Evolutionary conservation across 208 protist genomes (phyloP), one percentile per base, ranked within the genome.

Genomic region (Trypanosoma mega): DNA sequence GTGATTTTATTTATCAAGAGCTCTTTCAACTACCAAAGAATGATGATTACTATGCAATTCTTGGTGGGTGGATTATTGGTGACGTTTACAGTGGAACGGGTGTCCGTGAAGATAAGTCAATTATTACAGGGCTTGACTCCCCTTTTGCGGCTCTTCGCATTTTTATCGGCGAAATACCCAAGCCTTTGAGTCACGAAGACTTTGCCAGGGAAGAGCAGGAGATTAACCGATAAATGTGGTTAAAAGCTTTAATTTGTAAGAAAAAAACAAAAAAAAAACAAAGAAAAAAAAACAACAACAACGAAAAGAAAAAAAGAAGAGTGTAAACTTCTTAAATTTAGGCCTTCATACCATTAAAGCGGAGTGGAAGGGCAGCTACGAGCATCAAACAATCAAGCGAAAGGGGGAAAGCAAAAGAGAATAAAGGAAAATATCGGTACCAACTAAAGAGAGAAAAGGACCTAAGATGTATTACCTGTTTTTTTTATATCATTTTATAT

Each of bases 31-130:
- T 93, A 33, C 75, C 74, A 21, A 57, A 78, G 70, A 74, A 80
- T 44, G 87, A 92, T 18, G 90, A 66, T 50, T 94, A 90, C 74
- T 91, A 93, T 75, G 73, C 83, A 34, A 96, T 93, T 58, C 57
- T 96, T n/a, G 90, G 90, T 23, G 82, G 73, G 9, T 96, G 90
- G 90, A 83, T 96, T 64, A 73, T 96, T 34, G 87, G 90, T 16
- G 87, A 92, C 47, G 71, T 66, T 26, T 90, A 84, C 68, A 77
- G 78, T 49, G 90, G 90, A 16, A 91, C 78, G 0, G 87, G 85
- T 34, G 74, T 96, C 11, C 84, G 90, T 37, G 90, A 96, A 63
- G 90, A 96, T 60, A 87, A 82, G 60, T 72, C 70, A 6, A 67
- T 90, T 39, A 96, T 96, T 49, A 96, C 87, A 2, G 83, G 83